phyloP scores from a whole-genome alignment of 148 eudicot species.

The Amaranthus palmeri region DNA sequence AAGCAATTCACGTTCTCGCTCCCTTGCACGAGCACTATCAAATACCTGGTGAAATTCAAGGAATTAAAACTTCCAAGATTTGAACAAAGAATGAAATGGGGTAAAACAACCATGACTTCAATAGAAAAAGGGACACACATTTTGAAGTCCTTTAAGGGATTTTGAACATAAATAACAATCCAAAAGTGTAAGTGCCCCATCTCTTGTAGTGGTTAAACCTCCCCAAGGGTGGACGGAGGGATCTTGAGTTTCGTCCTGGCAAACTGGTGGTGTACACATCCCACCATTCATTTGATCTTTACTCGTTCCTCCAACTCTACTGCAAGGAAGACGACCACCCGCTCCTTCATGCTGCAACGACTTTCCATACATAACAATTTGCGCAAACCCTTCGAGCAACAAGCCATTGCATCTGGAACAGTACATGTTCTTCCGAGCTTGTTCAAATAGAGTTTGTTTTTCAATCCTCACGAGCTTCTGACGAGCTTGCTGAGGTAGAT shows the following conservation, averaged over 20 bases:
- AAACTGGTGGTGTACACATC: conserved; percentile 23
- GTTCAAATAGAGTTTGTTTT: conserved; percentile 84
- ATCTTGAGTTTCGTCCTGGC: conserved; percentile 74
- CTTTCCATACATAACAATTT: conserved; percentile 91
- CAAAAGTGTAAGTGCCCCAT: conserved; percentile 79
- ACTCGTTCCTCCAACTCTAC: conserved; percentile 29
- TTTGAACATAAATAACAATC: conserved; percentile 75
- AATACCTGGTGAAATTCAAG: conserved; percentile 58
- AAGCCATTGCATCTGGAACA: conserved; percentile 97
- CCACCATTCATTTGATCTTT: conserved; percentile 40
- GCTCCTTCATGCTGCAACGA: conserved; percentile 72
- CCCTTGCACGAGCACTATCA: conserved; percentile 92
- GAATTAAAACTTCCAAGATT: conserved; percentile 18
- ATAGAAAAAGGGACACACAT: conserved; percentile 36
- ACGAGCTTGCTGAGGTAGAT: conserved; percentile 71
- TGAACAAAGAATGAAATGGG: conserved; percentile 5
- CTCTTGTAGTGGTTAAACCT: conserved; percentile 77
- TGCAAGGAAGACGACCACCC: conserved; percentile 36
- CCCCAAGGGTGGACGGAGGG: conserved; percentile 99
- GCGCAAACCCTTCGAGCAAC: conserved; percentile 87
- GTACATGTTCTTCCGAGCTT: conserved; percentile 95
- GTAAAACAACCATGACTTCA: neutral
- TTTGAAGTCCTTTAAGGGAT: conserved; percentile 82
- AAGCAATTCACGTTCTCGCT: conserved; percentile 86
- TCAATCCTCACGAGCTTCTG: conserved; percentile 76